These are phyloP conservation scores for Colletotrichum cereale DNA, from an alignment of 2,329 filamentous ascomycete species.

Conservation along the genomic window DNA sequence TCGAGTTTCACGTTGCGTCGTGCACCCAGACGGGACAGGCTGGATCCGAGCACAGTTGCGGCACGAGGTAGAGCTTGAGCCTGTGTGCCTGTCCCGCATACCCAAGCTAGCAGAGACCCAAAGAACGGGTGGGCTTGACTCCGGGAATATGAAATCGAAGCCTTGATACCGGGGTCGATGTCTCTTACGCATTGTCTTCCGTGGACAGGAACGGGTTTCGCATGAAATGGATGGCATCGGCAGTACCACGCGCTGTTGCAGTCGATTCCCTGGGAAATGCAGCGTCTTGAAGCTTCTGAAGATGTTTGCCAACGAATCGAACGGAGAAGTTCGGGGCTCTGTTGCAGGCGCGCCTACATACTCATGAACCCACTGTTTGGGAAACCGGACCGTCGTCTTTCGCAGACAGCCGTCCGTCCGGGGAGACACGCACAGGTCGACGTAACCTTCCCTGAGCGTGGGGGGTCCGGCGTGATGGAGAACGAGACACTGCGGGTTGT, in stretches of 20 bases:
- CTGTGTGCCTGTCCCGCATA: constrained; percentile 16
- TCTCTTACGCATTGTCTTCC: constrained; percentile 9
- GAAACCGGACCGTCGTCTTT: neutral
- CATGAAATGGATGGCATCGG: constrained; percentile 20
- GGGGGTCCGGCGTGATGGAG: neutral
- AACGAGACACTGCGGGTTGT: neutral
- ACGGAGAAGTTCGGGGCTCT: constrained; percentile 1
- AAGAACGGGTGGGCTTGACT: neutral
- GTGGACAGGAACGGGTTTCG: neutral
- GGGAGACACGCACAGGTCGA: too few species aligned
- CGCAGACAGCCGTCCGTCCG: neutral
- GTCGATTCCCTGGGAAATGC: neutral
- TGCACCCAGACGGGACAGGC: constrained; percentile 45
- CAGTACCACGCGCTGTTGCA: neutral
- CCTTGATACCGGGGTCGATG: constrained; percentile 2
- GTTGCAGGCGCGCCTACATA: neutral
- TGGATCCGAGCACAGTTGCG: constrained; percentile 41
- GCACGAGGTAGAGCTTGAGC: constrained; percentile 39
- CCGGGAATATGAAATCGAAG: constrained; percentile 31
- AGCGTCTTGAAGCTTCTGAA: constrained; percentile 11
- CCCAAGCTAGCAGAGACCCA: neutral
- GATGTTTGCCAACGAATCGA: neutral
- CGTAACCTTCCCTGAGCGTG: neutral
- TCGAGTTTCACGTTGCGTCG: constrained; percentile 45
- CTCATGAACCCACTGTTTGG: neutral